Evolutionary conservation across 176 grass and related monocot genomes (phyloP), one percentile per base, ranked within the genome.

Genomic region (Oryza rufipogon): DNA sequence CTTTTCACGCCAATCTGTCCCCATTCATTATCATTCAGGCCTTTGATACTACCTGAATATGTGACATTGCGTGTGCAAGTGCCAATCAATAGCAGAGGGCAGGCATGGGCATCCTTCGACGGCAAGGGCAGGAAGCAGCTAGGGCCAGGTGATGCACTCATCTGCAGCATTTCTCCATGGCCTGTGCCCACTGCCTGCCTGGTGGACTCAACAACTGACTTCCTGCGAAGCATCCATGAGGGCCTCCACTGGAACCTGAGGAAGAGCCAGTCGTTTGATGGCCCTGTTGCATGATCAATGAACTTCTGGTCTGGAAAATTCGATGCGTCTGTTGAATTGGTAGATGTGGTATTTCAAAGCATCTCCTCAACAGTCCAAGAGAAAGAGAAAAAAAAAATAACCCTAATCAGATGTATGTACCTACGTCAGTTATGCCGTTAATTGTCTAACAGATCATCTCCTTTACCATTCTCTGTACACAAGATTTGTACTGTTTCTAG

Each of bases 1-100:
- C 93, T 95, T 68, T 95, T 95, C 87, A 95, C 93, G n/a, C 93
- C 90, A 64, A 95, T 95, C 41, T 92, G 93, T 25, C 93, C 93
- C 3, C 93, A 95, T 68, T 95, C 93, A 4, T 65, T 95, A 42
- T 95, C 93, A 47, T 95, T 90, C 71, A 71, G 90, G 54, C 90
- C 93, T 17, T 63, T 95, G 54, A 95, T 90, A 68, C 74, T 90
- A 32, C 92, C 87, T 3, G 92, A 92, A 73, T 95, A 92, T 15
- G 92, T 92, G 33, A 88, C 78, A 3, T 44, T 95, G 45, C 90
- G 90, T 0, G 87, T 95, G 38, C 90, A 95, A 90, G 92, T 92
- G 32, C 92, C 92, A 32, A 78, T 88, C 54, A 90, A 95, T 66
- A 95, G 92, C 64, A 86, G 92, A 87, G 92, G 92, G 23, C 90